These are phyloP conservation scores for Capsicum baccatum DNA, from an alignment of 257 asterid genomes.

Conservation along the genomic window DNA sequence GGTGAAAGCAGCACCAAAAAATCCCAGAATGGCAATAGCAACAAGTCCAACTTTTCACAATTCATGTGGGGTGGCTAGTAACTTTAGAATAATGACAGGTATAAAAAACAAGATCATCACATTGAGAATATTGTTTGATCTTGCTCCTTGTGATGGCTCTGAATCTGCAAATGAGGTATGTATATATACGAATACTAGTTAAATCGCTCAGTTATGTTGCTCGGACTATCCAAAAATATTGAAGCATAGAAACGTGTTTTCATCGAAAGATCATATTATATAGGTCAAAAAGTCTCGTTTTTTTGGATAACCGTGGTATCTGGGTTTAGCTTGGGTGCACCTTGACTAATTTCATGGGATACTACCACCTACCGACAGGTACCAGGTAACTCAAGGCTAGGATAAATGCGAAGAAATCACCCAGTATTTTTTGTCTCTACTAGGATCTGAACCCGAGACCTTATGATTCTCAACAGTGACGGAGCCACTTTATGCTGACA, in stretches of 20 bases:
- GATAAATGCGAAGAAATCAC: too few relatives aligned
- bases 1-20: not conserved
- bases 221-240: not conserved
- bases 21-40: not conserved
- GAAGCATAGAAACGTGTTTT: not conserved
- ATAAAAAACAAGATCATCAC: conserved; percentile 62
- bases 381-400: too few relatives aligned
- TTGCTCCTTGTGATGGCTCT: conserved; percentile 71
- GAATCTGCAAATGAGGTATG: conserved; percentile 68
- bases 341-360: too few relatives aligned
- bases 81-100: conserved; percentile 54
- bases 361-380: too few relatives aligned
- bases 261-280: not conserved
- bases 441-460: too few relatives aligned
- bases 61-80: conserved; percentile 51
- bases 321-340: too few relatives aligned
- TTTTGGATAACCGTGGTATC: too few relatives aligned
- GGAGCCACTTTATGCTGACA: too few relatives aligned
- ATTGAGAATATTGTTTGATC: conserved; percentile 80
- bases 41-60: conserved; percentile 23
- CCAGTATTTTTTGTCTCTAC: too few relatives aligned
- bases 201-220: not conserved
- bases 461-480: too few relatives aligned
- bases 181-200: not conserved
- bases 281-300: not conserved